Percentiles rank a stretch among this genome's conserved stretches.
These are phyloP conservation scores for Biscogniauxia mediterranea DNA, from an alignment of 2,329 filamentous ascomycete genomes.

Conservation along the genomic window DNA sequence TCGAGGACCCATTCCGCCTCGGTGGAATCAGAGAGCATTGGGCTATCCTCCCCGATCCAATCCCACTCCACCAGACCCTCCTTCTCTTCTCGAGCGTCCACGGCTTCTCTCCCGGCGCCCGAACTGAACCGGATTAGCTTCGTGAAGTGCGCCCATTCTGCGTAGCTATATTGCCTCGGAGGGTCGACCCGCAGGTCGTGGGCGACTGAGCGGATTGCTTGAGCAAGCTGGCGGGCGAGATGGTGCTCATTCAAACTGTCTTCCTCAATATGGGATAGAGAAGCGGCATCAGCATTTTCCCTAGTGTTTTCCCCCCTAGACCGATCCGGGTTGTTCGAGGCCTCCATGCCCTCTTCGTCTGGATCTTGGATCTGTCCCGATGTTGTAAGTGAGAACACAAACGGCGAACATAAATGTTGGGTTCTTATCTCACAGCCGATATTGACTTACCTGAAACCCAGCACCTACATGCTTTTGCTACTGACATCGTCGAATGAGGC, in stretches of 20 bases:
- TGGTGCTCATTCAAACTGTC: conserved; percentile 4
- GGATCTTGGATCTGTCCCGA: conserved; percentile 7
- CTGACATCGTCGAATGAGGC: not conserved
- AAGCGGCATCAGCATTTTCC: not conserved
- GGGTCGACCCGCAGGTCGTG: conserved; percentile 6
- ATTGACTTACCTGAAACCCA: conserved; percentile 6
- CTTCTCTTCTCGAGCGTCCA: conserved; percentile 2
- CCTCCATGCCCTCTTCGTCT: conserved; percentile 1
- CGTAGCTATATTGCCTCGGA: conserved; percentile 7
- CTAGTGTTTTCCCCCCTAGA: not conserved
- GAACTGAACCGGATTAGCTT: conserved; percentile 11
- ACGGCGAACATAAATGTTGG: not conserved
- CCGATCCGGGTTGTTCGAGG: not conserved
- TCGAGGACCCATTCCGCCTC: conserved; percentile 11
- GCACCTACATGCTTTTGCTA: conserved; percentile 1
- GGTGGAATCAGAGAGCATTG: conserved; percentile 6
- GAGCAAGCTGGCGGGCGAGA: conserved; percentile 5
- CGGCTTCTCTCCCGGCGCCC: conserved; percentile 1
- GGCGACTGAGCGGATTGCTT: conserved; percentile 8
- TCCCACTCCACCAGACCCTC: conserved; percentile 6
- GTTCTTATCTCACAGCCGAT: not conserved
- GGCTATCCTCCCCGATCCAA: conserved; percentile 11
- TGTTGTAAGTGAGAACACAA: not conserved
- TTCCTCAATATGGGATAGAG: not conserved
- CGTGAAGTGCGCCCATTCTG: conserved; percentile 9